A percentile compares a stretch with the other conserved stretches of the same genome.
phyloP scores from a whole-genome alignment of 192 early-diverging fungal genomes.

The Lobosporangium transversale region DNA sequence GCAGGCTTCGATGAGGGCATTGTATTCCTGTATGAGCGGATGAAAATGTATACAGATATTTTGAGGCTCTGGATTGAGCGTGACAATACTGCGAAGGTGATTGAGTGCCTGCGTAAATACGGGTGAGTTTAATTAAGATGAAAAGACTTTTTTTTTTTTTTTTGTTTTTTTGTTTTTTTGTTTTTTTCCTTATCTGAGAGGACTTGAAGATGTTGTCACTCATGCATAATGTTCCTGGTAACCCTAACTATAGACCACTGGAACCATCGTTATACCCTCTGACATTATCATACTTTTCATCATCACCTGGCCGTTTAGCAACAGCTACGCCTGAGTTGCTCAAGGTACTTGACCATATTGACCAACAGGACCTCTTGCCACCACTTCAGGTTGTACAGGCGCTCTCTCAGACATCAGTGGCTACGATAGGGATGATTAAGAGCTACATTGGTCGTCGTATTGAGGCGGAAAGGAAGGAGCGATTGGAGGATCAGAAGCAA shows the following conservation, averaged over 20 bases:
- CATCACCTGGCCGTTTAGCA: conserved; percentile 67
- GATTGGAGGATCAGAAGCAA: conserved; percentile 73
- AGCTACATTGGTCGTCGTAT: conserved; percentile 85
- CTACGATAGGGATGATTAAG: conserved; percentile 88
- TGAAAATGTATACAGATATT: conserved; percentile 78
- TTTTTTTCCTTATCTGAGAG: background rate
- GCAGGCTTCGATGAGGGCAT: conserved; percentile 87
- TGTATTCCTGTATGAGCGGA: conserved; percentile 88
- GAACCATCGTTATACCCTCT: conserved; percentile 76
- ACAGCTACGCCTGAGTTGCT: conserved; percentile 67
- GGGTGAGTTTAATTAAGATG: conserved; percentile 55
- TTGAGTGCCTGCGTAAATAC: conserved; percentile 68
- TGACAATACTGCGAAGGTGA: conserved; percentile 73
- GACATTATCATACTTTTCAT: conserved; percentile 78
- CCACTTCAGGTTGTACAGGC: conserved; percentile 92
- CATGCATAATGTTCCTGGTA: too few species aligned
- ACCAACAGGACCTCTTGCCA: conserved; percentile 84
- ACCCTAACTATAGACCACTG: conserved; percentile 55
- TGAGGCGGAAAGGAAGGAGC: conserved; percentile 71
- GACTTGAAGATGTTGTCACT: too few species aligned
- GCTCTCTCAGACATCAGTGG: conserved; percentile 78
- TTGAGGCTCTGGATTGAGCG: conserved; percentile 76
- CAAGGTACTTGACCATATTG: conserved; percentile 84
- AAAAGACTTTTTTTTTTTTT: background rate
- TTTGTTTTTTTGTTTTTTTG: background rate